Evolutionary conservation across 805 yeast genomes (phyloP), one percentile per base, ranked within the genome.

Genomic region (Vanderwaltozyma tropicalis): DNA sequence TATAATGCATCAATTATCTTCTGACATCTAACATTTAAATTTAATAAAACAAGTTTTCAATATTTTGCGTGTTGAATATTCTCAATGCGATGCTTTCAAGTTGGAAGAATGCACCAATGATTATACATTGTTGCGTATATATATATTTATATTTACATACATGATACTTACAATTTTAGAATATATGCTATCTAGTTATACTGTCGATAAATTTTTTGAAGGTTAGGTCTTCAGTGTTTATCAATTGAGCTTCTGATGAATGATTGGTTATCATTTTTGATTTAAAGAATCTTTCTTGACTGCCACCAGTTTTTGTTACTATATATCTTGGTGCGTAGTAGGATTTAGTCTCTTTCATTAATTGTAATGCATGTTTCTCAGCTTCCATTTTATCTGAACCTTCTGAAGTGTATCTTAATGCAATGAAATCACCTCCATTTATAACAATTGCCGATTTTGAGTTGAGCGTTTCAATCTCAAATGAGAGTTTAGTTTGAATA

Each of bases 241-340:
- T 26, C 11, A 17, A 4, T 8, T 27, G 12, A 11, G 38, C 22
- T 4, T 35, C 37, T 6, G 22, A 21, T 27, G 36, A 12, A 28
- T 33, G n/a, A 28, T 31, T 11, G 46, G 45, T n/a, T 22, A 45
- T 25, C 13, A 50, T 28, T 28, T 36, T 42, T 26, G 47, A 40
- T 14, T 45, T 42, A 14, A 48, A 38, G 28, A 29, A 50, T 15
- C 55, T 41, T 32, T 50, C 55, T 33, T 48, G 47, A 22, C 50
- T 44, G 3, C 40, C 43, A 18, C 44, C 44, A 5, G 38, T 31
- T 15, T 27, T 18, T 11, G 48, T 41, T n/a, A 39, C 38, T 5
- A 43, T 20, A 22, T 33, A 43, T 12, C 31, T 10, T 17, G 48
- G 50, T 25, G 27, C 28, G 9, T 44, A 41, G 22, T 41, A 45